phyloP scores from a whole-genome alignment of 768 basidiomycete species.

The Leucogyrophana mollusca region DNA sequence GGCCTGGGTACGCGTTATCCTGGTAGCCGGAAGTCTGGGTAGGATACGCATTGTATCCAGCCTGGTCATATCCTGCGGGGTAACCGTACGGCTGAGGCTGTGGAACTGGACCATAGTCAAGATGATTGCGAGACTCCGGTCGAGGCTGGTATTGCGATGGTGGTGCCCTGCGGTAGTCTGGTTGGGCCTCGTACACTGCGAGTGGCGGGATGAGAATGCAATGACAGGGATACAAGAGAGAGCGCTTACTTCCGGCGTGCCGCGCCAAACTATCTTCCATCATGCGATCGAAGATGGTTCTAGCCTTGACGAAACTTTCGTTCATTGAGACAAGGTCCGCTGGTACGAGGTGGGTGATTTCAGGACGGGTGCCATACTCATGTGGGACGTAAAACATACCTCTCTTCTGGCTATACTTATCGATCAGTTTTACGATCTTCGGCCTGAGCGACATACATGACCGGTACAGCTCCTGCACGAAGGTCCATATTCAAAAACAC shows the following conservation, averaged over 20 bases:
- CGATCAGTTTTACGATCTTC: constrained; percentile 94
- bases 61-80: constrained; percentile 43
- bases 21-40: constrained; percentile 27
- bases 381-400: constrained; percentile 29
- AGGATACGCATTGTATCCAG: constrained; percentile 39
- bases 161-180: constrained; percentile 24
- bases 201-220: constrained; percentile 9
- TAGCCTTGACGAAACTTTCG: constrained; percentile 86
- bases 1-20: constrained; percentile 18
- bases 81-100: constrained; percentile 49
- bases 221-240: background rate
- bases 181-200: constrained; percentile 54
- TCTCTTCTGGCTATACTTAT: constrained; percentile 96
- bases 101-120: constrained; percentile 23
- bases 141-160: constrained; percentile 23
- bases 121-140: constrained; percentile 31
- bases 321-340: constrained; percentile 95
- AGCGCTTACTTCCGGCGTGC: constrained; percentile 56
- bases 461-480: constrained; percentile 79
- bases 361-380: background rate
- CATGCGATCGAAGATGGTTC: constrained; percentile 89
- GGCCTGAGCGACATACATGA: constrained; percentile 86
- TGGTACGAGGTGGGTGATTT: constrained; percentile 25
- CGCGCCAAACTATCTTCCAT: constrained; percentile 87
- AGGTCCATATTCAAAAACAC: constrained; percentile 3